Base-by-base conservation (phyloP, 768 basidiomycete genomes). In the Agrocybe praecox region DNA sequence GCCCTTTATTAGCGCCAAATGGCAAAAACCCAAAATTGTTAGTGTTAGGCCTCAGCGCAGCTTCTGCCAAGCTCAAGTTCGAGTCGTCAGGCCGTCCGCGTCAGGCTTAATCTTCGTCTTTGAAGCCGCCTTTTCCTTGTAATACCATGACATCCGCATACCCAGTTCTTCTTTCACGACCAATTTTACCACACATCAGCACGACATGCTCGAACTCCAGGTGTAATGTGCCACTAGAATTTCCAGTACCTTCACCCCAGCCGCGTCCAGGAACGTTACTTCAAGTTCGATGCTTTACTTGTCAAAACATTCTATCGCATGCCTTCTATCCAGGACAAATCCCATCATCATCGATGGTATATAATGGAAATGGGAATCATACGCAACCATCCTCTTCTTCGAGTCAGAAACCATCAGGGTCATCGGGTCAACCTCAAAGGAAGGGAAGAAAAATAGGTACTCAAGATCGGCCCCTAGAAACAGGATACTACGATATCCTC, bases 401-500 rank as follows among this genome's bases (percentile, higher is more conserved):
- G 23, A 59, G 62, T 22, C 51, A 54, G 21, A 49, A 46, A 24
- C 24, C 53, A 29, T 52, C 59, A 2, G 33, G 49, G 14, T 57
- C 62, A 44, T 52, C 64, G 21, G 26, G 26, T 55, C 65, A 67
- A 52, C 67, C 59, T 66, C 64, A 58, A 53, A 65, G 81, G 48
- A 87, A 81, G 67, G 82, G 85, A 10, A 76, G 93, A 57, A 92
- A 90, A 78, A 92, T 94, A 60, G 93, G 93, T 1, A 92, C 93
- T 17, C 92, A 95, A 69, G 92, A 93, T 59, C 80, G 85, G 53
- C 94, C 94, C 6, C 75, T 96, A 34, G 94, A 96, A 67, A 94
- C 90, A 0, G 87, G 81, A n/a, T 96, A 95, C 72, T 96, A 96
- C 65, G 93, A 96, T 67, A 79, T 91, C 19, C 78, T 96, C 6